Conservation (phyloP, 1,139 yeast genomes). For the Kodamaea alishanica region DNA sequence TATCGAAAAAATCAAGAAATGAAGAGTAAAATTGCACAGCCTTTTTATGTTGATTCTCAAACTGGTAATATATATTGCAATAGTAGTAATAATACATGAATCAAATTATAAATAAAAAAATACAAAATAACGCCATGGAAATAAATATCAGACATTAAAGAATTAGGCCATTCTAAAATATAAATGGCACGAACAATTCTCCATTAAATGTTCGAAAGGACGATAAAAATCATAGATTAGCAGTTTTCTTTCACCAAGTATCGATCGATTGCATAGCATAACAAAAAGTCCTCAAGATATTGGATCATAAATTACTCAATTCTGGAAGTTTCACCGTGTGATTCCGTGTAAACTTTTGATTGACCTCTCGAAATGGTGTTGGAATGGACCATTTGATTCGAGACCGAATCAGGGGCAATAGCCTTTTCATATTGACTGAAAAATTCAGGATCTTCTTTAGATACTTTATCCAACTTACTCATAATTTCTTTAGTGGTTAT, state of each 20-base stretch:
- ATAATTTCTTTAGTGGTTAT: constrained; percentile 38
- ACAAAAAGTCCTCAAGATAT: no score
- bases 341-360: constrained; percentile 27
- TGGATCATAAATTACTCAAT: constrained; percentile 8
- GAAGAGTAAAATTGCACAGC: no score
- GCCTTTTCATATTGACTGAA: constrained; percentile 25
- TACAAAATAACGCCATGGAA: neutral
- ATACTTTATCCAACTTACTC: constrained; percentile 28
- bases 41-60: neutral
- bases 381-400: constrained; percentile 30
- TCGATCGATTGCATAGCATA: no score
- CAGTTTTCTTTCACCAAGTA: no score
- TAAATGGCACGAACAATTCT: no score
- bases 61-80: neutral
- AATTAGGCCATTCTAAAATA: no score
- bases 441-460: constrained; percentile 30
- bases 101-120: neutral
- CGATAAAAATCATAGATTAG: no score
- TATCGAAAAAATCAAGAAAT: no score
- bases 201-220: no score
- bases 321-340: constrained; percentile 26
- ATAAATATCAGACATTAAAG: no score
- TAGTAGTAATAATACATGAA: constrained; percentile 2
- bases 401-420: constrained; percentile 16
- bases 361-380: constrained; percentile 37